These are phyloP conservation scores for Beauveria medogensis DNA, from an alignment of 2,329 filamentous ascomycete genomes.

Conservation along the genomic window DNA sequence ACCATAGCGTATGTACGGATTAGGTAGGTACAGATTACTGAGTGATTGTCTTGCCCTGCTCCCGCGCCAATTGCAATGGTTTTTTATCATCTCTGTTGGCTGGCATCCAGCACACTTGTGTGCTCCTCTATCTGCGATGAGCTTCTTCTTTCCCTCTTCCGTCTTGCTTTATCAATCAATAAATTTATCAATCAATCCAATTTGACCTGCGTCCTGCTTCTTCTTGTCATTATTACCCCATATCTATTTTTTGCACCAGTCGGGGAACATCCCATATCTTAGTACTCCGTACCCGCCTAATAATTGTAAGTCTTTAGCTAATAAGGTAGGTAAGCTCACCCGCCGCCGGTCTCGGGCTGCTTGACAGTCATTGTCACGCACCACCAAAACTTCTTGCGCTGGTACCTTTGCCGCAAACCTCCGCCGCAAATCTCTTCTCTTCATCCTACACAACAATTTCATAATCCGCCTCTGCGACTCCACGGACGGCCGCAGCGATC, in stretches of 20 bases:
- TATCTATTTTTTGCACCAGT: neutral
- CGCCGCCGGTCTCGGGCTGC: slow-evolving; percentile 10
- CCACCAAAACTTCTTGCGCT: slow-evolving; percentile 3
- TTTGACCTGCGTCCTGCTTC: neutral
- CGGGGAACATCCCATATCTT: neutral
- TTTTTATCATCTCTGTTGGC: too few relatives aligned
- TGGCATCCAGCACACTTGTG: too few relatives aligned
- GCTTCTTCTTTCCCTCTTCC: too few relatives aligned
- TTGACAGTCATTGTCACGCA: slow-evolving; percentile 3
- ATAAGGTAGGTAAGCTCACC: neutral
- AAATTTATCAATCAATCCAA: neutral
- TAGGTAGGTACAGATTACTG: too few relatives aligned
- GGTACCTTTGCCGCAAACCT: neutral
- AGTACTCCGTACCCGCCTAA: neutral
- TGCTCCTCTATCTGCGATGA: too few relatives aligned
- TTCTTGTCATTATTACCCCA: neutral
- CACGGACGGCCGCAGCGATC: neutral
- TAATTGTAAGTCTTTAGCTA: neutral
- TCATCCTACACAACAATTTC: neutral
- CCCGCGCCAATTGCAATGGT: too few relatives aligned
- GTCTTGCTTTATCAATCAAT: neutral
- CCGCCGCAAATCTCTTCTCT: neutral
- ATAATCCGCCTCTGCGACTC: neutral
- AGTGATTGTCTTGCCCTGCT: too few relatives aligned
- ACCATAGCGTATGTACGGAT: too few relatives aligned